Base-by-base conservation (phyloP, 2,329 filamentous ascomycete genomes). In the Cucurbitaria berberidis region DNA sequence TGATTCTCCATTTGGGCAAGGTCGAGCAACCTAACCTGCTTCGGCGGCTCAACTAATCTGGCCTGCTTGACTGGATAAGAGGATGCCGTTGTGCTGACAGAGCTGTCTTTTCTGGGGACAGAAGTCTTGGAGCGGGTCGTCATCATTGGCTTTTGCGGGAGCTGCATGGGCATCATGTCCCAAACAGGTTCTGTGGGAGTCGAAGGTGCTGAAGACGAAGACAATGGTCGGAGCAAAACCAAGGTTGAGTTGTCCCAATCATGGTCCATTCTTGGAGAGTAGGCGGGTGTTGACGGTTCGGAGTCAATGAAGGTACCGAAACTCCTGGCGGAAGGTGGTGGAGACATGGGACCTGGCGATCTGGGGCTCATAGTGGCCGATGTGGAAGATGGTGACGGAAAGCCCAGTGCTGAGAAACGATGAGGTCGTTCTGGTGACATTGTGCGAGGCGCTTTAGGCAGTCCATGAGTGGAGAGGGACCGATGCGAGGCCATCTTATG, bases 261-360 rank as follows among this genome's bases (percentile, higher is more conserved):
- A 15, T 62, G 59, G 32, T 57, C 55, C 48, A 62, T 56, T 9
- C 70, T 60, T 32, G 72, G 72, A 27, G 70, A 74, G 42, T 66
- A 72, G 8, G 70, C 69, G 39, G 72, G 72, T n/a, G 72, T 73
- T 7, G 70, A 73, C n/a, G 72, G 70, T 22, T 67, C 70, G 1
- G 71, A 74, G 46, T 74, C 72, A 53, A 73, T 74, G 43, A 74
- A 67, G 1, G 72, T 75, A 34, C 67, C 66, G 35, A 74, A 72
- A 6, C 68, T 72, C 46, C 60, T 68, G 5, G 69, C 71, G 11
- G 71, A 73, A 66, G 73, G 68, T 19, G 70, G 71, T n/a, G 72
- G 71, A 18, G 71, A 71, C 60, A 67, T 62, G 52, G 61, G 61
- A 21, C 58, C 63, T 36, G 62, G 59, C 3, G 64, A 64, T 16